Conservation (phyloP, 208 protist species). For the Trichomonas tenax region DNA sequence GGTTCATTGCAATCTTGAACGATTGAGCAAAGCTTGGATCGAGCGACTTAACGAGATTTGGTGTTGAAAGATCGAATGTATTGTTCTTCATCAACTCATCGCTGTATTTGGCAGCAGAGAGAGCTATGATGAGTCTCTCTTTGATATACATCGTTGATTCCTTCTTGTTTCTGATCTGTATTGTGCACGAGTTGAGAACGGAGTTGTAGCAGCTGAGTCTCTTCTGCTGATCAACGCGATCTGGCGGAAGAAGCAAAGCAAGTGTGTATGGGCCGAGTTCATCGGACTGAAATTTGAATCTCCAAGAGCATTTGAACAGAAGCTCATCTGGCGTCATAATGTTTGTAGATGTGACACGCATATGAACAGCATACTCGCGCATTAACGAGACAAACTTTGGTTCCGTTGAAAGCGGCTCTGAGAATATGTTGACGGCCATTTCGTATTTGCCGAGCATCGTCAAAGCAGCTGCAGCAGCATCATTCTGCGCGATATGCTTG, state of each 20-base stretch:
- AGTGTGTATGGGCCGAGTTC: background rate
- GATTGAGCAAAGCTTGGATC: background rate
- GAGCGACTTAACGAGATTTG: background rate
- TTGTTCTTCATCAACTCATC: background rate
- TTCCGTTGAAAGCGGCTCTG: background rate
- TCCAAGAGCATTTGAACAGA: background rate
- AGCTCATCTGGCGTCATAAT: background rate
- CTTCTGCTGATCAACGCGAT: background rate
- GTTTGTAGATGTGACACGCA: background rate
- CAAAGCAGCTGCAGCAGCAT: background rate
- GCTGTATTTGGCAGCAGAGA: background rate
- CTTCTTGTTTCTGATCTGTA: background rate
- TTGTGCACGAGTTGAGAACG: background rate
- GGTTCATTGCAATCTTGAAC: background rate
- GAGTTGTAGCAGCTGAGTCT: background rate
- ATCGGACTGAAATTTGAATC: background rate
- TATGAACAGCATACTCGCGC: background rate
- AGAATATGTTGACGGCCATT: background rate
- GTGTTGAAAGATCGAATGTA: background rate
- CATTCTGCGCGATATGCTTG: background rate
- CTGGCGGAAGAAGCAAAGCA: background rate
- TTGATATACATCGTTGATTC: background rate
- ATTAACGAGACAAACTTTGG: background rate
- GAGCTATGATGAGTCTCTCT: background rate
- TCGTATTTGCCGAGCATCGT: background rate